A percentile compares a stretch with the other conserved stretches of the same genome.
Conservation (phyloP, 176 grass and related monocot genomes). For the Cocos nucifera region DNA sequence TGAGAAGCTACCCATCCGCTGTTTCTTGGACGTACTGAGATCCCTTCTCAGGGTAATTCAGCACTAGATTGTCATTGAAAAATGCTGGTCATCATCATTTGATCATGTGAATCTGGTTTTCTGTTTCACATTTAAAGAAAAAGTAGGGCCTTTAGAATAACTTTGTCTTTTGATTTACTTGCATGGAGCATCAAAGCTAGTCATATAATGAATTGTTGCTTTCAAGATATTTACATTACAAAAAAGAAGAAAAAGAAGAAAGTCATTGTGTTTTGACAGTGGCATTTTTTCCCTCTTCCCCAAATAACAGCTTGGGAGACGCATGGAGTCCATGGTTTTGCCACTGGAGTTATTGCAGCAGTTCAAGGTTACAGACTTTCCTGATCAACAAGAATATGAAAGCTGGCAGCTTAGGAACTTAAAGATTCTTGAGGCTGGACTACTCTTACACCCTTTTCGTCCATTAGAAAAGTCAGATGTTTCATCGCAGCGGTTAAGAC, state of each 20-base stretch:
- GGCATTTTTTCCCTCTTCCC: conserved; percentile 13
- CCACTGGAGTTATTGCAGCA: conserved; percentile 95
- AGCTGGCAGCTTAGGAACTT: conserved; percentile 73
- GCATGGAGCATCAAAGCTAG: too few species aligned
- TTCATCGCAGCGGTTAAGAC: conserved; percentile 61
- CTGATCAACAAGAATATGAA: conserved; percentile 69
- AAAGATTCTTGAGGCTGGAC: conserved; percentile 79
- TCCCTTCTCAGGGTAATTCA: too few species aligned
- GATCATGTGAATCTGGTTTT: too few species aligned
- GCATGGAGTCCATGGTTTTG: conserved; percentile 71
- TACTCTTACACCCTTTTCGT: conserved; percentile 67
- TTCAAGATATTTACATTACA: neutral
- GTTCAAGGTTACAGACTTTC: conserved; percentile 85
- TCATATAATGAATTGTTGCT: neutral
- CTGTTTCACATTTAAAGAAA: too few species aligned
- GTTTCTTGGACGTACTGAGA: too few species aligned
- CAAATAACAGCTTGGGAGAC: conserved; percentile 65
- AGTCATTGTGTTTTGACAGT: conserved; percentile 2
- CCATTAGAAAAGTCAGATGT: conserved; percentile 64
- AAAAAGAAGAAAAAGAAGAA: too few species aligned
- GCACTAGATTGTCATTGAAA: too few species aligned
- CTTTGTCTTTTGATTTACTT: too few species aligned
- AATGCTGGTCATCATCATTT: too few species aligned
- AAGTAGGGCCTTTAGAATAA: too few species aligned
- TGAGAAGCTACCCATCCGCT: too few species aligned